Evolutionary conservation across 176 grass and related monocot species (phyloP), one percentile per base, ranked within the genome.

Genomic region (Pharus latifolius): DNA sequence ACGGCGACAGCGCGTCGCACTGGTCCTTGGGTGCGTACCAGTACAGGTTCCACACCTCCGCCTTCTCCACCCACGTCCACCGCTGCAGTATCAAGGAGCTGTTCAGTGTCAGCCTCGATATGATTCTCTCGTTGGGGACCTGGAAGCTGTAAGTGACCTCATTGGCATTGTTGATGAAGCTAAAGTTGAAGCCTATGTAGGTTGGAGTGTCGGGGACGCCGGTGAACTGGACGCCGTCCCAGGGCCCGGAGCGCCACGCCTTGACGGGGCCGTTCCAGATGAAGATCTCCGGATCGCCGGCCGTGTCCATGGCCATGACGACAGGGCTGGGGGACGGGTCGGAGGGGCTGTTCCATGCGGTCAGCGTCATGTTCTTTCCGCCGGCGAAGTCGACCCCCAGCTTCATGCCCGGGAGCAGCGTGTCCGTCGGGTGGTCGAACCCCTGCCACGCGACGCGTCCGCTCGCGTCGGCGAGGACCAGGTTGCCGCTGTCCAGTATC

Each of bases 401-500:
- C 17, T 80, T 54, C 85, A 92, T 92, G 64, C 81, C 74, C 0
- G 78, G 82, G 9, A 92, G 69, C 37, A 92, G 41, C 27, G 85
- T 92, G 69, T 88, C 74, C 4, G 77, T 76, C 2, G 85, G 89
- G 66, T 88, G 73, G 64, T 92, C 89, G 82, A 92, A 92, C 51
- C 82, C 83, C 89, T 88, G 82, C 89, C 89, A 92, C 25, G 60
- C 66, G 59, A 84, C 65, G 14, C 10, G 11, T 1, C 72, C 66
- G 0, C 11, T 2, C n/a, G 6, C 30, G 41, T 66, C 65, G 41
- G 65, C 6, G 15, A 84, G 38, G 10, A 73, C 60, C n/a, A 89
- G 73, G 60, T 89, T 89, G 1, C 77, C 86, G 59, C 51, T 44
- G 72, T 89, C 81, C 0, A 7, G 68, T 27, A 89, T 38, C 60